Evolutionary conservation across 1,284 basidiomycete species (phyloP), one percentile per base, ranked within the genome.

Genomic region (Pascua guehoae): DNA sequence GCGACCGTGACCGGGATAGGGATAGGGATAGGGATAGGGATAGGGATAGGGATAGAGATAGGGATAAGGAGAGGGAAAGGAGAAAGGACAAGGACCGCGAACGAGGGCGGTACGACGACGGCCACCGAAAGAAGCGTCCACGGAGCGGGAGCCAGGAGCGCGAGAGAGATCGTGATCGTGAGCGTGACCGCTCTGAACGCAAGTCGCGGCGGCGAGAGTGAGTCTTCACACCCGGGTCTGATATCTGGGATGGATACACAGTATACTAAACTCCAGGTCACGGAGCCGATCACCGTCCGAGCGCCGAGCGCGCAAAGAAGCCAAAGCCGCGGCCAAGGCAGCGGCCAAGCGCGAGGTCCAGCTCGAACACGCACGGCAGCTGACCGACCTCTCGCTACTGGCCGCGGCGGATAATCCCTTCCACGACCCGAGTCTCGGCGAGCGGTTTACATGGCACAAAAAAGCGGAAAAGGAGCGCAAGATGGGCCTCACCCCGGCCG

Each of bases 381-480:
- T 93, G 10, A 91, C 91, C 8, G 77, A 78, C 60, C 81, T 94
- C 43, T 91, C 89, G 65, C 86, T 93, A 61, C 98, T 98, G 80
- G 90, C 91, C 42, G 87, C 86, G 8, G 89, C 93, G 80, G 75
- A 78, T 58, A 98, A 98, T 71, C 95, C 95, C 0, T 98, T 98
- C 81, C 90, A 97, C 76, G 95, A 98, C 71, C 86, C 91, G 61
- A 97, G 97, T 74, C 85, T 98, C 36, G 88, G 86, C 18, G 90
- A 97, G 70, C 89, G 92, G 73, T 98, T 98, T 77, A 86, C 88
- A 58, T 99, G 96, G 96, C 90, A 92, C 77, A 99, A 99, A 82
- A 98, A 98, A 80, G 84, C 86, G 41, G 95, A 98, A 73, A 92
- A 92, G 79, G 96, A 98, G 74, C 84, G 85, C 70, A 97, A 95